Evolutionary conservation across 2,329 filamentous ascomycete species (phyloP).

Genomic region (Sarocladium kiliense): DNA sequence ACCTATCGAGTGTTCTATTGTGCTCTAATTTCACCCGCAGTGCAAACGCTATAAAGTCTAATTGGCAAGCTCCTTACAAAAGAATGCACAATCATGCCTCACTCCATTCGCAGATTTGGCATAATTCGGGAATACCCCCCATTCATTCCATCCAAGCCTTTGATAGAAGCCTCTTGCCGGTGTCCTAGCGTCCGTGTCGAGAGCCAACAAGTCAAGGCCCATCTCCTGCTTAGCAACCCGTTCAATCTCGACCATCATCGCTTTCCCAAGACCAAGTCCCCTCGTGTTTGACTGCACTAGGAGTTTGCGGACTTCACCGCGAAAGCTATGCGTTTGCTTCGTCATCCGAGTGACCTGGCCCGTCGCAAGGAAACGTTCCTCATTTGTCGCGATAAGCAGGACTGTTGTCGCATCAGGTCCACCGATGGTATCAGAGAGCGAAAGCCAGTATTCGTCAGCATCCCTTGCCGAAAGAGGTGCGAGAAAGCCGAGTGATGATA

Average conservation of each 20-base stretch:
- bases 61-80: slow-evolving; percentile 13
- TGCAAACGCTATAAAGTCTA: too few relatives aligned
- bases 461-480: slow-evolving; percentile 19
- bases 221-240: slow-evolving; percentile 13
- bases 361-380: slow-evolving; percentile 15
- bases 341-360: slow-evolving; percentile 16
- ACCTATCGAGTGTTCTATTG: too few relatives aligned
- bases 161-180: slow-evolving; percentile 21
- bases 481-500: slow-evolving; percentile 23
- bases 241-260: slow-evolving; percentile 20
- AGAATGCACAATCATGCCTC: slow-evolving; percentile 17
- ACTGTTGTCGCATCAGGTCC: slow-evolving; percentile 7
- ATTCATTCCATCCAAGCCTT: slow-evolving; percentile 20
- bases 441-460: slow-evolving; percentile 17
- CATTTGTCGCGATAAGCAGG: slow-evolving; percentile 9
- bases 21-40: background rate
- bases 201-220: slow-evolving; percentile 17
- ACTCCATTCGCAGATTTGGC: slow-evolving; percentile 17
- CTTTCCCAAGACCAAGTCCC: slow-evolving; percentile 16
- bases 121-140: slow-evolving; percentile 22
- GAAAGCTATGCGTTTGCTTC: slow-evolving; percentile 21
- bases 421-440: background rate
- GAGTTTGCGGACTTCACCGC: slow-evolving; percentile 22
- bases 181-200: slow-evolving; percentile 20
- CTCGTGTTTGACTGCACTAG: slow-evolving; percentile 19